Evolutionary conservation across 768 basidiomycete species (phyloP).

Genomic region (Boletus subparvulus): DNA sequence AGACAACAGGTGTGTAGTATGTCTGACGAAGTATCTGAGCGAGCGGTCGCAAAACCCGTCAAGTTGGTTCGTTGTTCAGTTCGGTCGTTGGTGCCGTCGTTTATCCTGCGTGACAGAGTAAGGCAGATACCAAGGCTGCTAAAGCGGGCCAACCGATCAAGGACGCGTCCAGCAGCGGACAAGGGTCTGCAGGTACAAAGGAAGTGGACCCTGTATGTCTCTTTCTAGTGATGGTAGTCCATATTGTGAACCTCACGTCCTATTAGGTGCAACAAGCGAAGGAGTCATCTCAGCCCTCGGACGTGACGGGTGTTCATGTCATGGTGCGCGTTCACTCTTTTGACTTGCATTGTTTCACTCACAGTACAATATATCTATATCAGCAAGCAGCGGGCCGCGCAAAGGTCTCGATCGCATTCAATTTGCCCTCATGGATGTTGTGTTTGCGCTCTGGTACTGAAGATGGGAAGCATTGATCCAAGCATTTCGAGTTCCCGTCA

Average conservation of each 20-base stretch:
- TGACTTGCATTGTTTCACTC: background rate
- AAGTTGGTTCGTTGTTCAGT: background rate
- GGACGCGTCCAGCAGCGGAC: background rate
- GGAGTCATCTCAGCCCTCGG: background rate
- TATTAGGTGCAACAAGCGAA: background rate
- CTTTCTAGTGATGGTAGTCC: background rate
- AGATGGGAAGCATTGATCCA: background rate
- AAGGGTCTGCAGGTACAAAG: background rate
- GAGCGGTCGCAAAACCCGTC: background rate
- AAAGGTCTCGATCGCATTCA: background rate
- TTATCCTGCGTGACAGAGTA: background rate
- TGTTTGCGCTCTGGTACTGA: background rate
- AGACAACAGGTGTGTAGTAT: too few species aligned
- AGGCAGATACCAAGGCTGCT: background rate
- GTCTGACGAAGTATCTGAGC: background rate
- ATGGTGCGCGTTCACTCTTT: background rate
- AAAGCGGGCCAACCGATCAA: background rate
- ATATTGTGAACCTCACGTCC: background rate
- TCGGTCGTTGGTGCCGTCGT: background rate
- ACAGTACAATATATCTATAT: background rate
- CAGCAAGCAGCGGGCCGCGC: background rate
- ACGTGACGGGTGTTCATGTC: background rate
- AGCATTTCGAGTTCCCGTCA: too few species aligned
- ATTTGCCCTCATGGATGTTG: background rate
- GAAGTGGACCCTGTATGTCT: background rate